Evolutionary conservation across 805 yeast genomes (phyloP).

Genomic region (Alloascoidea hylecoeti): DNA sequence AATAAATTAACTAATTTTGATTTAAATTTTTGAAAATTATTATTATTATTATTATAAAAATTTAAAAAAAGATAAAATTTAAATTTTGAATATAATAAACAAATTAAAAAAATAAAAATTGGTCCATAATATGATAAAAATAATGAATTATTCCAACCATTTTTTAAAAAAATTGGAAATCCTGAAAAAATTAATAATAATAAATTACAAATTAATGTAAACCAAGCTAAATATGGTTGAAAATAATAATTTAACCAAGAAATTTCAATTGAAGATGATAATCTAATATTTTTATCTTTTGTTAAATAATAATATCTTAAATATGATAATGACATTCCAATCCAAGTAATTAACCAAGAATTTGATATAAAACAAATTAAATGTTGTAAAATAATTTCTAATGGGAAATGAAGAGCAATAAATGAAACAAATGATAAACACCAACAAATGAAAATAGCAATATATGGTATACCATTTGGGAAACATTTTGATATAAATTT

Average conservation of each 20-base stretch:
- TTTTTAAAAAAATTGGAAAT: neutral
- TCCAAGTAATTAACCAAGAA: slow-evolving; percentile 1
- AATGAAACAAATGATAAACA: slow-evolving; percentile 46
- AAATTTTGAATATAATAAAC: neutral
- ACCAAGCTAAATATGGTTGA: neutral
- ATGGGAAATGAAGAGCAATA: slow-evolving; percentile 13
- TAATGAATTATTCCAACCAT: neutral
- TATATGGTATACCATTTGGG: slow-evolving; percentile 56
- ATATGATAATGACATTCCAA: neutral
- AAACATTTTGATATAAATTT: slow-evolving; percentile 43
- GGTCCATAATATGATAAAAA: slow-evolving; percentile 1
- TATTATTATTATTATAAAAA: neutral
- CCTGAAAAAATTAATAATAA: neutral
- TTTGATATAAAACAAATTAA: neutral
- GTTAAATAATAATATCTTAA: neutral
- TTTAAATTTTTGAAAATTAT: neutral
- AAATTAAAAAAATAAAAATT: neutral
- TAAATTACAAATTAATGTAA: neutral
- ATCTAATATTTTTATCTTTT: neutral
- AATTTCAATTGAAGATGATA: neutral
- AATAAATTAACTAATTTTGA: neutral
- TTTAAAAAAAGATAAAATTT: neutral
- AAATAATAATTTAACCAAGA: neutral
- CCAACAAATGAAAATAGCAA: slow-evolving; percentile 52
- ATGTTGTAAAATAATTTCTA: neutral